Evolutionary conservation across 129 eudicot genomes (phyloP).

Genomic region (Helianthus annuus): HanXRQr2.0-SUNRISE NC_035448.2:94691841-94692340

Average conservation of each 20-base stretch:
- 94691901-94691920: not conserved
- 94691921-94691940: not conserved
- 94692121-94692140: constrained; percentile 86
- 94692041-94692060: constrained; percentile 47
- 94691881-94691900: not conserved
- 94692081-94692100: constrained; percentile 51
- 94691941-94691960: constrained; percentile 90
- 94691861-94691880: constrained; percentile 1
- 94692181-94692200: constrained; percentile 52
- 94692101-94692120: constrained; percentile 81
- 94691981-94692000: constrained; percentile 82
- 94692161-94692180: constrained; percentile 67
- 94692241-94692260: constrained; percentile 71
- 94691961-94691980: constrained; percentile 73
- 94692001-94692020: constrained; percentile 96
- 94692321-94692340: constrained; percentile 14
- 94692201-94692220: constrained; percentile 86
- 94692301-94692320: constrained; percentile 1
- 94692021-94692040: constrained; percentile 80
- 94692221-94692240: constrained; percentile 81
- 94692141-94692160: constrained; percentile 82
- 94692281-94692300: not conserved
- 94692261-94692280: constrained; percentile 20
- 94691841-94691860: constrained; percentile 54
- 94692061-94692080: constrained; percentile 38